Conservation (phyloP, 2,329 filamentous ascomycete species). For the Xylaria sp. region DNA sequence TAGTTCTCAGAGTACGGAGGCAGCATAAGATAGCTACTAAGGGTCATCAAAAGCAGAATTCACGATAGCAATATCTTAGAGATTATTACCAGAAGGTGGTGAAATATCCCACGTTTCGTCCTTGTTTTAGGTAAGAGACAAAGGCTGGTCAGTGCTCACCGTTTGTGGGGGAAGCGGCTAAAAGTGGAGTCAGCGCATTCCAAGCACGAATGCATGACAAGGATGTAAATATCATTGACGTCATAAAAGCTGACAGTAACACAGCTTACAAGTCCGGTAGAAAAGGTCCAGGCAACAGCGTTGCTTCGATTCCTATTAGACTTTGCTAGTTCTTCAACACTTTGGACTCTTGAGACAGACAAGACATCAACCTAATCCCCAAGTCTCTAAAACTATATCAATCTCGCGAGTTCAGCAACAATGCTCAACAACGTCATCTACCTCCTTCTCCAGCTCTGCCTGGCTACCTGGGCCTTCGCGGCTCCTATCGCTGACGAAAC, state of each 20-base stretch:
- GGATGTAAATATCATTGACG: background rate
- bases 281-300: slow-evolving; percentile 6
- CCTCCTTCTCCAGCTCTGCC: slow-evolving; percentile 63
- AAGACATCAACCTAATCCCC: background rate
- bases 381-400: background rate
- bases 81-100: too few species aligned
- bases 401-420: background rate
- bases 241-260: slow-evolving; percentile 1
- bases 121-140: background rate
- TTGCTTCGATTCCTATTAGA: background rate
- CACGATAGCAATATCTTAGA: background rate
- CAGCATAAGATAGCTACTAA: background rate
- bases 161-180: slow-evolving; percentile 13
- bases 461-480: slow-evolving; percentile 60
- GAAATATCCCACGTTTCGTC: background rate
- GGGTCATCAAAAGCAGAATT: background rate
- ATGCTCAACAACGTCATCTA: slow-evolving; percentile 52
- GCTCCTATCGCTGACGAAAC: slow-evolving; percentile 56
- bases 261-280: background rate
- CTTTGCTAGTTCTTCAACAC: background rate
- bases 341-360: background rate
- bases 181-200: background rate
- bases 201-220: background rate
- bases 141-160: slow-evolving; percentile 8
- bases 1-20: background rate